Evolutionary conservation across 192 early-diverging fungal genomes (phyloP).

Genomic region (Linnemannia schmuckeri): DNA sequence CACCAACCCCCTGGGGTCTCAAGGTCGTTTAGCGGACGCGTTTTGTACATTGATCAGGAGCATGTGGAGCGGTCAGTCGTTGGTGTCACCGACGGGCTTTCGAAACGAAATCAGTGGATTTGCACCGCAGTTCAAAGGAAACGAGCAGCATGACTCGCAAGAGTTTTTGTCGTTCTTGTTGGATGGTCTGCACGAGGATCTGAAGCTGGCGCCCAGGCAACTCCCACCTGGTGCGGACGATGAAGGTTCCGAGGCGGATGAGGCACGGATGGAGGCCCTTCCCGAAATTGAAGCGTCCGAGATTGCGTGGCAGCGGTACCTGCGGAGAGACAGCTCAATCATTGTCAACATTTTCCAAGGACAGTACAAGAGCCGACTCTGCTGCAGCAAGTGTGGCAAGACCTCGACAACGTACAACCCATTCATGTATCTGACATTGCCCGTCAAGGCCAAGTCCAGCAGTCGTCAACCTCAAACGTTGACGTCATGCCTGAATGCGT

Average conservation of each 20-base stretch:
- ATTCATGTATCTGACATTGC: slow-evolving; percentile 93
- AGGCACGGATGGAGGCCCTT: slow-evolving; percentile 75
- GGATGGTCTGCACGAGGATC: slow-evolving; percentile 92
- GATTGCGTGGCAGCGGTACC: slow-evolving; percentile 84
- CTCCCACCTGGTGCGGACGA: slow-evolving; percentile 54
- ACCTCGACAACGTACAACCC: slow-evolving; percentile 90
- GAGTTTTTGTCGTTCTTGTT: slow-evolving; percentile 94
- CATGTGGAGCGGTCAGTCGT: slow-evolving; percentile 88
- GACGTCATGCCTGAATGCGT: slow-evolving; percentile 89
- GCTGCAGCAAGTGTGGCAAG: slow-evolving; percentile 79
- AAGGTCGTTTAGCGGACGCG: slow-evolving; percentile 78
- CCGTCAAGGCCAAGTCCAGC: slow-evolving; percentile 75
- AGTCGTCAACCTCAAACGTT: slow-evolving; percentile 72
- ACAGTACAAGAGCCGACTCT: slow-evolving; percentile 74
- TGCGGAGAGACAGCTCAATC: slow-evolving; percentile 81
- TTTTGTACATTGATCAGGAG: slow-evolving; percentile 83
- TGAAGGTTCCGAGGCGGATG: slow-evolving; percentile 63
- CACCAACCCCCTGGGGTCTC: slow-evolving; percentile 77
- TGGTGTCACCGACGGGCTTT: slow-evolving; percentile 84
- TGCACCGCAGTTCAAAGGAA: slow-evolving; percentile 86
- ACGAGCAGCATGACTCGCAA: slow-evolving; percentile 97
- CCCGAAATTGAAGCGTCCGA: slow-evolving; percentile 70
- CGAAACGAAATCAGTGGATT: slow-evolving; percentile 80
- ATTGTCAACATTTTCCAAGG: slow-evolving; percentile 95
- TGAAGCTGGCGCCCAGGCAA: slow-evolving; percentile 74